Percentiles rank a stretch among this genome's conserved stretches.
Evolutionary conservation across 495 filamentous ascomycete species (phyloP).

Genomic region (Friedmanniomyces endolithicus): DNA sequence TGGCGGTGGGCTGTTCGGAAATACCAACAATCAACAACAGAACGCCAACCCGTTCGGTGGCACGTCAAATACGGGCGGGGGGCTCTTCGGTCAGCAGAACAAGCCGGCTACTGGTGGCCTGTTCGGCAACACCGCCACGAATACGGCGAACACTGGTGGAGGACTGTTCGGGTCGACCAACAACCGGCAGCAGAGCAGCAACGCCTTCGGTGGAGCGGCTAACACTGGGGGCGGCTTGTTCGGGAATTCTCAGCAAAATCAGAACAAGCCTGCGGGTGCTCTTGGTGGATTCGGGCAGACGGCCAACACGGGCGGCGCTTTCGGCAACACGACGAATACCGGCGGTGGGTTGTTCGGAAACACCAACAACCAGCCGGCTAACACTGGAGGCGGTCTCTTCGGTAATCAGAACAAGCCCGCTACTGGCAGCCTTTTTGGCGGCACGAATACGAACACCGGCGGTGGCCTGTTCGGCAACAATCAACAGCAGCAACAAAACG

Average conservation of each 20-base stretch:
- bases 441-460: slow-evolving; percentile 29
- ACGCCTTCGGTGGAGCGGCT: slow-evolving; percentile 11
- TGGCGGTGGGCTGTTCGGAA: slow-evolving; percentile 32
- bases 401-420: slow-evolving; percentile 29
- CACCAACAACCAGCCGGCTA: background rate
- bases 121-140: slow-evolving; percentile 31
- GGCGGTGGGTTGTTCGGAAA: slow-evolving; percentile 34
- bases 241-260: slow-evolving; percentile 29
- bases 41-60: slow-evolving; percentile 50
- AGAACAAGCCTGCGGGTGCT: slow-evolving; percentile 22
- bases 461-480: slow-evolving; percentile 34
- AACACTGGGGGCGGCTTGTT: slow-evolving; percentile 21
- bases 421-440: slow-evolving; percentile 2
- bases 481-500: slow-evolving; percentile 30
- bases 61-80: slow-evolving; percentile 27
- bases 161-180: slow-evolving; percentile 31
- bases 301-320: slow-evolving; percentile 7
- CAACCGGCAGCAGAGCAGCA: slow-evolving; percentile 34
- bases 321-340: slow-evolving; percentile 24
- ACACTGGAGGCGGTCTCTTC: slow-evolving; percentile 8
- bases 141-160: slow-evolving; percentile 24
- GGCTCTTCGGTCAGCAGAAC: slow-evolving; percentile 36
- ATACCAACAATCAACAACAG: slow-evolving; percentile 33
- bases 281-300: slow-evolving; percentile 22
- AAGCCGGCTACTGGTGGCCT: slow-evolving; percentile 34